Base-by-base conservation (phyloP, 2,329 filamentous ascomycete genomes). In the Diaporthe vaccinii region DNA sequence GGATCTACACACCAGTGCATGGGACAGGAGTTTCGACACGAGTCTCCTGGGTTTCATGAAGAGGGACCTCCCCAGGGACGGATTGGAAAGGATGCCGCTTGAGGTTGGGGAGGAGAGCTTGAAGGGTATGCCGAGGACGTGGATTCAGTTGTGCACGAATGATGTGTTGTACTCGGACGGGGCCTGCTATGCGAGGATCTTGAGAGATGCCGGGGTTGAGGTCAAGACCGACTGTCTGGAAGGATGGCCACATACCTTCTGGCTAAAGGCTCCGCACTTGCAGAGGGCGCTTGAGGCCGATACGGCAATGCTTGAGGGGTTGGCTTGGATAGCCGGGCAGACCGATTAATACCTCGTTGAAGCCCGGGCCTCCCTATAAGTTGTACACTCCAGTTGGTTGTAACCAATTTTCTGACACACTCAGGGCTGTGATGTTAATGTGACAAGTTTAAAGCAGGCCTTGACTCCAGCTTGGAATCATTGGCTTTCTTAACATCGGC, bases 241-340 rank as follows among this genome's bases (percentile, higher is more conserved):
- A 34, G 87, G 87, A 12, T 89, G 84, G 83, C 87, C 87, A 25
- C 88, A 89, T 81, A 89, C 88, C 10, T 89, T 88, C 78, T 89
- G 88, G 88, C 78, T 89, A 74, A 84, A 86, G 80, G 84, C 84
- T 28, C 87, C 85, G 46, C 80, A 84, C 74, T 78, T 88, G 78
- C 79, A 83, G 17, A 80, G 82, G 77, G 84, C 87, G 8, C 77
- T 84, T 22, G 78, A 82, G 77, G 86, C 84, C 12, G 87, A 89
- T 67, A 78, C 77, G 76, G 82, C 82, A 58, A 85, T 87, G 83
- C 41, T 87, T 25, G 77, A 82, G 17, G 87, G 86, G 0, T 73
- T 87, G 70, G 80, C 78, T 34, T 87, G 87, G 87, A 76, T 87
- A 76, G 78, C 76, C n/a, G 72, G 41, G 36, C 20, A 9, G 15